These are phyloP conservation scores for Taiwanofungus camphoratus DNA, from an alignment of 1,284 basidiomycete genomes.

Conservation along the genomic window DNA sequence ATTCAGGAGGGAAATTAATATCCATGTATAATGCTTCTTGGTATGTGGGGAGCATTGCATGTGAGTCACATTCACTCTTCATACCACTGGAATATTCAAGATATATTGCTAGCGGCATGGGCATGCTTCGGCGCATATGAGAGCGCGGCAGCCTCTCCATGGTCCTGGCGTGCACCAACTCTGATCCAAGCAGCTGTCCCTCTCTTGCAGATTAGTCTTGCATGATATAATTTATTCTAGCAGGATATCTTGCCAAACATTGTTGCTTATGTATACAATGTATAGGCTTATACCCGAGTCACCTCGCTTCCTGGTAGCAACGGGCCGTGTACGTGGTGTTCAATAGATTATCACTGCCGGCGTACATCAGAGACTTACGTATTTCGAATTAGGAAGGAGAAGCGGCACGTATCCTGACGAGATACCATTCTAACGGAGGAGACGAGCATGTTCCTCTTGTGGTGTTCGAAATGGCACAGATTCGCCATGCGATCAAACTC, in stretches of 20 bases:
- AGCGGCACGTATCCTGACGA: constrained; percentile 54
- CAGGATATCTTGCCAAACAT: background rate
- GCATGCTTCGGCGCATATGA: constrained; percentile 51
- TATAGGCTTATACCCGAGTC: constrained; percentile 64
- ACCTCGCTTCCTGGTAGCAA: constrained; percentile 61
- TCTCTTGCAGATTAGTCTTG: constrained; percentile 47
- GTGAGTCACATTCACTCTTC: constrained; percentile 27
- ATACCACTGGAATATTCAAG: constrained; percentile 9
- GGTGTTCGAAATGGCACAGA: constrained; percentile 65
- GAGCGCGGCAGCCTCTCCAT: constrained; percentile 38
- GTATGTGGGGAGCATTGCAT: constrained; percentile 59
- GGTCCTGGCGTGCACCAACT: constrained; percentile 67
- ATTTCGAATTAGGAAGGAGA: constrained; percentile 34
- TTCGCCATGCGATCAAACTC: constrained; percentile 58
- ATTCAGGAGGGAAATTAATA: constrained; percentile 50
- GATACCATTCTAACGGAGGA: constrained; percentile 59
- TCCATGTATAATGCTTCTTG: constrained; percentile 58
- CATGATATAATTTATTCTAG: constrained; percentile 31
- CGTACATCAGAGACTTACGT: background rate
- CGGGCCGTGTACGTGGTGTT: constrained; percentile 42
- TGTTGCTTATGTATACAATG: background rate
- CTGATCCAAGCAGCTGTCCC: constrained; percentile 65
- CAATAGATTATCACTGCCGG: background rate
- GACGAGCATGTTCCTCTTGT: constrained; percentile 65
- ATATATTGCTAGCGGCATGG: constrained; percentile 33